phyloP scores from a whole-genome alignment of 306 rosid genomes.

The Vigna mungo region DNA sequence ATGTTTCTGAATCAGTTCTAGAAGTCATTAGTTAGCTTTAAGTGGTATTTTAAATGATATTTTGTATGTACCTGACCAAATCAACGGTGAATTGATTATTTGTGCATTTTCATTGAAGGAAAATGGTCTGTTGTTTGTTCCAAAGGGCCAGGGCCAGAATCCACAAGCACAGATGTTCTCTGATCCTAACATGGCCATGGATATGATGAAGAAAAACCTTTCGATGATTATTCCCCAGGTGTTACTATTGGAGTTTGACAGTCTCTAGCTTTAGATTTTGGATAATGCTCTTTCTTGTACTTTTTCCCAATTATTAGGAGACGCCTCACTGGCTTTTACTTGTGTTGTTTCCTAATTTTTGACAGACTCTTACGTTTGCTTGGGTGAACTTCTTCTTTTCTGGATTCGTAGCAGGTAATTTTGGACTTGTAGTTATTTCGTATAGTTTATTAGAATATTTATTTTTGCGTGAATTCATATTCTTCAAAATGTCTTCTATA shows the following conservation, averaged over 20 bases:
- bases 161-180: constrained; percentile 98
- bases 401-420: constrained; percentile 95
- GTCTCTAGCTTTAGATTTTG: constrained; percentile 31
- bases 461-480: background rate
- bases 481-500: constrained; percentile 21
- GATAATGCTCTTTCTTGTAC: constrained; percentile 4
- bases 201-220: constrained; percentile 99
- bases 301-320: constrained; percentile 10
- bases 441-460: constrained; percentile 6
- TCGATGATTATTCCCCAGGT: constrained; percentile 99
- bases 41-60: constrained; percentile 23
- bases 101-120: constrained; percentile 60
- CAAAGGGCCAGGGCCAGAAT: constrained; percentile 89
- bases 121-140: constrained; percentile 85
- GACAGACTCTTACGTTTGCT: constrained; percentile 97
- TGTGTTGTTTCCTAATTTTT: constrained; percentile 45
- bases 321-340: constrained; percentile 24
- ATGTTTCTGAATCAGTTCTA: background rate
- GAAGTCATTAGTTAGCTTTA: constrained; percentile 6
- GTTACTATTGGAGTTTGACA: constrained; percentile 27
- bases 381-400: constrained; percentile 99
- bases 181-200: constrained; percentile 99
- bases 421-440: constrained; percentile 9
- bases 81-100: constrained; percentile 37
- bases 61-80: background rate